Conservation (phyloP, 331 rosid genomes). For the Erythrophleum ivorense region DNA sequence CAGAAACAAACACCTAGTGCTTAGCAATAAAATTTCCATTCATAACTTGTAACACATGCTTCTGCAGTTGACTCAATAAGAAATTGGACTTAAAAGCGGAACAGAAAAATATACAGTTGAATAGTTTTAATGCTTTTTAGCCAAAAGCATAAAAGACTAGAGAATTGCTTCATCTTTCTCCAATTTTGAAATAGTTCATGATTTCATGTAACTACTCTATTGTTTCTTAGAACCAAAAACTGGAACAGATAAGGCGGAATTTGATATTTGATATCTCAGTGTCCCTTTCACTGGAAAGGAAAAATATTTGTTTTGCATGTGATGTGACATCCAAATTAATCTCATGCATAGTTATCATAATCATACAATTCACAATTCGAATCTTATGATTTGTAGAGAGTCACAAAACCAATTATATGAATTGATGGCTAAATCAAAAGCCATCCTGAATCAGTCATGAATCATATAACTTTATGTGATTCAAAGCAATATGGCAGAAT, state of each 20-base stretch:
- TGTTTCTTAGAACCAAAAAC: not conserved
- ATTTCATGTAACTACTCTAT: not conserved
- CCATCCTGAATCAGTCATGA: too few species aligned
- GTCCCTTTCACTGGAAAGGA: not conserved
- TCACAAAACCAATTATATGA: too few species aligned
- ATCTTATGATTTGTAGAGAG: too few species aligned
- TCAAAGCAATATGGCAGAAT: too few species aligned
- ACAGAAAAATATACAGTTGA: not conserved
- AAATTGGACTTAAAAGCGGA: not conserved
- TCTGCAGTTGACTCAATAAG: not conserved
- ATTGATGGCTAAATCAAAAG: too few species aligned
- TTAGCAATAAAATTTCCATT: not conserved
- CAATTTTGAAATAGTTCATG: not conserved
- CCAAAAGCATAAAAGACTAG: not conserved
- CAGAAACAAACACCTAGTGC: not conserved
- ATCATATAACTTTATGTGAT: too few species aligned
- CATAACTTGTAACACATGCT: constrained; percentile 1
- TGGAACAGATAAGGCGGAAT: not conserved
- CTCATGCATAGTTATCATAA: too few species aligned
- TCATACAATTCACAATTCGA: too few species aligned
- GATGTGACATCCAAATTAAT: too few species aligned
- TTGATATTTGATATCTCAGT: not conserved
- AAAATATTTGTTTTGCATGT: not conserved
- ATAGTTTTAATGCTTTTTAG: not conserved
- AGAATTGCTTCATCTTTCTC: not conserved